Percentiles rank a stretch among this genome's conserved stretches.
phyloP scores from a whole-genome alignment of 768 basidiomycete species.

The Podaxis sp. region DNA sequence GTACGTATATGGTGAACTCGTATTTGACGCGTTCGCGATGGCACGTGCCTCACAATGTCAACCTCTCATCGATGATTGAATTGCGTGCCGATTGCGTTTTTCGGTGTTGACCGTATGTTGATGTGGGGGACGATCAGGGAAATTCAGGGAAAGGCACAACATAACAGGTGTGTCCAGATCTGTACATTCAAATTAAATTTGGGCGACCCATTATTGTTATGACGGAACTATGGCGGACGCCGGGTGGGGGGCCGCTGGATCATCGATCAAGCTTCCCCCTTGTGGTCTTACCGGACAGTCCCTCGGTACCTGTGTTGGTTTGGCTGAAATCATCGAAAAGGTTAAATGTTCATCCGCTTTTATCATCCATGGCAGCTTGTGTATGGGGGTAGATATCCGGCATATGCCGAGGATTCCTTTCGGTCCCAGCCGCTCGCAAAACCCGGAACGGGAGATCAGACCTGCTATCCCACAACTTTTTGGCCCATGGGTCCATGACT shows the following conservation, averaged over 20 bases:
- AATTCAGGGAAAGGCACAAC: background rate
- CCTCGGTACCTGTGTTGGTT: slow-evolving; percentile 17
- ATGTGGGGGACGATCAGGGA: background rate
- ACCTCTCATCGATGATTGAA: background rate
- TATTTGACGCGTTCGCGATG: background rate
- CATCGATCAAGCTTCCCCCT: slow-evolving; percentile 4
- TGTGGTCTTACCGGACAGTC: slow-evolving; percentile 19
- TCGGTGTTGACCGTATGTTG: background rate
- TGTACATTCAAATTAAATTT: background rate
- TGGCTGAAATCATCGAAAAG: slow-evolving; percentile 5
- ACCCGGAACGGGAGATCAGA: slow-evolving; percentile 19
- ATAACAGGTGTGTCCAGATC: slow-evolving; percentile 6
- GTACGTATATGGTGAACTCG: background rate
- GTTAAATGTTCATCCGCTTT: slow-evolving; percentile 14
- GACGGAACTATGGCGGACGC: background rate
- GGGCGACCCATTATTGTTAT: background rate
- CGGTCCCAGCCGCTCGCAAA: slow-evolving; percentile 16
- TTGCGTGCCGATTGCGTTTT: slow-evolving; percentile 10
- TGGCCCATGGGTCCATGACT: slow-evolving; percentile 19
- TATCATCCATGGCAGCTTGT: background rate
- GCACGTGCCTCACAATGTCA: background rate
- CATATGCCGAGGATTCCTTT: background rate
- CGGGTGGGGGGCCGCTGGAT: background rate
- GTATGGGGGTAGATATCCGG: slow-evolving; percentile 3
- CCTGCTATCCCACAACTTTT: slow-evolving; percentile 14